Evolutionary conservation across 1,284 basidiomycete genomes (phyloP).

Genomic region (Exobasidium cylindrosporum): DNA sequence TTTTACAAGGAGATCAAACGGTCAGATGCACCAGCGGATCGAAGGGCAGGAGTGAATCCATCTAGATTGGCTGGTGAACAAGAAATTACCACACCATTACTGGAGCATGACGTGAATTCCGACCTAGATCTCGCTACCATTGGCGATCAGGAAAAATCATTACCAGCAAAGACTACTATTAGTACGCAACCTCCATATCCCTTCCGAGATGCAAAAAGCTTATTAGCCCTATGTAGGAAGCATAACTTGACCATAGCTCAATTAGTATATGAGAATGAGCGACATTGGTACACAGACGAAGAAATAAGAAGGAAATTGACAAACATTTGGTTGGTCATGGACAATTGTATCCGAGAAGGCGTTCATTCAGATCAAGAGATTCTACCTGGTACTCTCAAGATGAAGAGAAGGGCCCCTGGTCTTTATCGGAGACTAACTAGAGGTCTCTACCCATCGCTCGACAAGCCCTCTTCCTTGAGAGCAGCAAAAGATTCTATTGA

Average conservation of each 20-base stretch:
- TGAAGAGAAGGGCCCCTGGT: constrained; percentile 40
- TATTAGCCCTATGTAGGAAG: constrained; percentile 73
- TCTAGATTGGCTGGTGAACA: background rate
- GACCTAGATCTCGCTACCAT: too few species aligned
- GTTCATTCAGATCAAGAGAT: constrained; percentile 73
- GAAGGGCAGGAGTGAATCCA: constrained; percentile 56
- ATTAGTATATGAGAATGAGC: constrained; percentile 92
- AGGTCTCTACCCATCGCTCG: constrained; percentile 61
- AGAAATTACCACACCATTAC: background rate
- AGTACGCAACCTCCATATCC: constrained; percentile 62
- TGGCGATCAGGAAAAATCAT: too few species aligned
- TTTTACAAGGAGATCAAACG: constrained; percentile 96
- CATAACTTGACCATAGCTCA: constrained; percentile 67
- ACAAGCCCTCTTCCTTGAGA: background rate
- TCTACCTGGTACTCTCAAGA: constrained; percentile 73
- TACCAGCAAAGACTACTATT: constrained; percentile 13
- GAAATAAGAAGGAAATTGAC: constrained; percentile 30
- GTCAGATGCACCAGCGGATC: constrained; percentile 70
- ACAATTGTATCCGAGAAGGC: constrained; percentile 82
- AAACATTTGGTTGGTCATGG: constrained; percentile 85
- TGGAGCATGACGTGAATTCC: background rate
- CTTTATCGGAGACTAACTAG: constrained; percentile 75
- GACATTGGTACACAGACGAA: constrained; percentile 52
- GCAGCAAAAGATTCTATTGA: background rate
- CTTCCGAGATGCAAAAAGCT: constrained; percentile 74